Percentiles rank a stretch among this genome's conserved stretches.
These are phyloP conservation scores for Aspergillus sergii DNA, from an alignment of 2,329 filamentous ascomycete genomes.

Conservation along the genomic window DNA sequence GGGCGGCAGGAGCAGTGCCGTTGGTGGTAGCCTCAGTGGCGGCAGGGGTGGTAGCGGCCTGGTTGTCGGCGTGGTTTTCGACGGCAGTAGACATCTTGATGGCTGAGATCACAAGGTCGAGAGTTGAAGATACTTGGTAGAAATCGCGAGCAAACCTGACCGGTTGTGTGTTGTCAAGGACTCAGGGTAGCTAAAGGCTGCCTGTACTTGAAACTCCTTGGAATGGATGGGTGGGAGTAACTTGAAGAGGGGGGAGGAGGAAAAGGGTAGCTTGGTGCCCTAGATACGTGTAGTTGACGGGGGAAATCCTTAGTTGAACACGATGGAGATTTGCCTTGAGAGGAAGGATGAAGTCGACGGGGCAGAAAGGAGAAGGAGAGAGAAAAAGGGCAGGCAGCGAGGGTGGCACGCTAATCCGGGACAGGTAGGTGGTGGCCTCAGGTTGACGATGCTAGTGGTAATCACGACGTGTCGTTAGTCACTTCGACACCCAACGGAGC, in stretches of 20 bases:
- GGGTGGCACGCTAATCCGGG: slow-evolving; percentile 15
- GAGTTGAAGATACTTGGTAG: slow-evolving; percentile 37
- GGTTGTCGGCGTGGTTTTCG: slow-evolving; percentile 69
- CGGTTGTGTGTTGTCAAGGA: slow-evolving; percentile 51
- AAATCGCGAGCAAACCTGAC: slow-evolving; percentile 35
- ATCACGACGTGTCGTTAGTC: slow-evolving; percentile 2
- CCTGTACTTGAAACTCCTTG: slow-evolving; percentile 30
- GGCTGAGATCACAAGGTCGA: slow-evolving; percentile 47
- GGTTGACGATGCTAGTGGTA: not conserved
- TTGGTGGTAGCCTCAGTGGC: slow-evolving; percentile 62
- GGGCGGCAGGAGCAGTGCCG: slow-evolving; percentile 65
- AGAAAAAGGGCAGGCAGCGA: slow-evolving; percentile 26
- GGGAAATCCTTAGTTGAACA: slow-evolving; percentile 23
- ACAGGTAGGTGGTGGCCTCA: slow-evolving; percentile 13
- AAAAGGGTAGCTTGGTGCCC: slow-evolving; percentile 87
- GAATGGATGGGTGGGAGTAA: slow-evolving; percentile 22
- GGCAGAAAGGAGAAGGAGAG: slow-evolving; percentile 27
- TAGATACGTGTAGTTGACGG: slow-evolving; percentile 58
- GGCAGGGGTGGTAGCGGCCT: slow-evolving; percentile 57
- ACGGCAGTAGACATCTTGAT: slow-evolving; percentile 78
- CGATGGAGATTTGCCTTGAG: slow-evolving; percentile 26
- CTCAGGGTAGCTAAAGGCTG: slow-evolving; percentile 63
- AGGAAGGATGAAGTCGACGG: slow-evolving; percentile 26
- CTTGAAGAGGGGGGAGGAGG: slow-evolving; percentile 63
- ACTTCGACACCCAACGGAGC: slow-evolving; percentile 6